Evolutionary conservation across 2,329 filamentous ascomycete species (phyloP).

Genomic region (Pseudogymnoascus sp.): DNA sequence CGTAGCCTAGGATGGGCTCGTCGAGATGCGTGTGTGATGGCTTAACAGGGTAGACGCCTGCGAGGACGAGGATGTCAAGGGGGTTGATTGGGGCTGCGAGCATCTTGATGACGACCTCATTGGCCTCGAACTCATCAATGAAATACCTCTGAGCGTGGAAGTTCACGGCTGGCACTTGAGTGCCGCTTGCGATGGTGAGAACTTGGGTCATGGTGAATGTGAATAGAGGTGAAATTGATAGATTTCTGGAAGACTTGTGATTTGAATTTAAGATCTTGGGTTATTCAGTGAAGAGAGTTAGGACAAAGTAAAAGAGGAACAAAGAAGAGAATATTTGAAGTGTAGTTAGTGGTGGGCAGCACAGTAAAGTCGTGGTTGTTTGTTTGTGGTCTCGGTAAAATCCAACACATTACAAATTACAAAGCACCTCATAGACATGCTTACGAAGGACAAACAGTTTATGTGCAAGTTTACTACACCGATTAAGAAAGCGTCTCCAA

Average conservation of each 20-base stretch:
- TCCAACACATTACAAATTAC: neutral
- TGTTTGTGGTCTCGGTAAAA: slow-evolving; percentile 1
- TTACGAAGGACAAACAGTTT: neutral
- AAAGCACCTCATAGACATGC: neutral
- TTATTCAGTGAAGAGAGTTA: neutral
- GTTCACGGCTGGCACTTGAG: neutral
- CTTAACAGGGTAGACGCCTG: neutral
- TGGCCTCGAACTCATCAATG: neutral
- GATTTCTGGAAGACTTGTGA: neutral
- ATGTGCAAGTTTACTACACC: neutral
- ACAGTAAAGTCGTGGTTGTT: neutral
- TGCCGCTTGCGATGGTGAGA: neutral
- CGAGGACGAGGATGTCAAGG: neutral
- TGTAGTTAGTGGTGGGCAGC: neutral
- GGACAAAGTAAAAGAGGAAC: neutral
- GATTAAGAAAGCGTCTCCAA: neutral
- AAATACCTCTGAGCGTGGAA: neutral
- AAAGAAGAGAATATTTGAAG: neutral
- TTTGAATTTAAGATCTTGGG: neutral
- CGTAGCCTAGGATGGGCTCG: slow-evolving; percentile 15
- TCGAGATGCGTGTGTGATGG: neutral
- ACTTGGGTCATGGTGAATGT: neutral
- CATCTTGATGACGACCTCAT: neutral
- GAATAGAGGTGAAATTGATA: neutral
- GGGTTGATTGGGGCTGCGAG: neutral